Evolutionary conservation across 352 stramenopile species (phyloP).

Genomic region (Globisporangium paroecandrum): DNA sequence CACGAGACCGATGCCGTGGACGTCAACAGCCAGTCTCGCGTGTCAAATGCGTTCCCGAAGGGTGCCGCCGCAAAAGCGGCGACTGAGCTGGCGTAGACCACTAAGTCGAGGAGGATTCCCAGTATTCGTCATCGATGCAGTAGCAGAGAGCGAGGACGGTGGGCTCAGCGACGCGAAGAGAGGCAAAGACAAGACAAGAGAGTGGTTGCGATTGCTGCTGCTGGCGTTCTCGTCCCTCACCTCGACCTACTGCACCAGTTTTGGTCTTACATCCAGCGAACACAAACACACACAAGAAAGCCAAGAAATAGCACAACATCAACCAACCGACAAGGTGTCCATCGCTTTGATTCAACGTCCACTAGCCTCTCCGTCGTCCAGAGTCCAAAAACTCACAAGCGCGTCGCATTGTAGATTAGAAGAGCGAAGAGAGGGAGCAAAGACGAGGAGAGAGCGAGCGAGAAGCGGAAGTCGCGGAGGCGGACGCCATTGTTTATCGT

Average conservation of each 20-base stretch:
- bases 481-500: background rate
- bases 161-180: background rate
- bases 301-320: background rate
- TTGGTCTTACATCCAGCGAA: background rate
- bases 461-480: background rate
- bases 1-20: constrained; percentile 43
- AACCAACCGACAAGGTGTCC: background rate
- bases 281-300: background rate
- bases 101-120: background rate
- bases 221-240: background rate
- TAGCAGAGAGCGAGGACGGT: background rate
- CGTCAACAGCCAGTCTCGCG: constrained; percentile 27
- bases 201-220: too few relatives aligned
- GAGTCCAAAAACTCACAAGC: background rate
- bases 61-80: constrained; percentile 25
- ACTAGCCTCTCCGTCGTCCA: background rate
- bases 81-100: constrained; percentile 9
- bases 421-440: background rate
- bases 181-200: background rate
- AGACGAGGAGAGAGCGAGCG: background rate
- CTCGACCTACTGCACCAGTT: background rate
- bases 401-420: background rate
- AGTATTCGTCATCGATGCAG: background rate
- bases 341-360: background rate
- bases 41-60: constrained; percentile 32